Evolutionary conservation across 1,139 yeast species (phyloP), one percentile per base, ranked within the genome.

Genomic region (Hansenula sp.): DNA sequence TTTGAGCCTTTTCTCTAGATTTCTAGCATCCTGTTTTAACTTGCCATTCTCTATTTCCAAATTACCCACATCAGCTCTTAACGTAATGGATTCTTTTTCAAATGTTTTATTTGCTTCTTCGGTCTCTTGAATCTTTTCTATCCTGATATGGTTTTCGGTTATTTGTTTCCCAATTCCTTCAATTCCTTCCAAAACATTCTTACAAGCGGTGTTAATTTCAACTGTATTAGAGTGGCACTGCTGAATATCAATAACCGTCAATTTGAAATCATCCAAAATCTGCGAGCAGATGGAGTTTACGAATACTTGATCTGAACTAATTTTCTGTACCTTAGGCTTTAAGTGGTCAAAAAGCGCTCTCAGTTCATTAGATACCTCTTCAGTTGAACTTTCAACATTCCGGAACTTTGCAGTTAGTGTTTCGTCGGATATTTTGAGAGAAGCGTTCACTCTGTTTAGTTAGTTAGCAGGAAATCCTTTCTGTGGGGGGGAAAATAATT

Each of bases 301-400:
- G 18, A 28, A 28, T 2, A 27, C 25, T n/a, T 36, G 38, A 18
- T 36, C 38, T 2, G 17, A 3, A 8, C 7, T 19, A 4, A 36
- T 5, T 11, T 36, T 36, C 3, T 41, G 34, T 10, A 33, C 6
- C n/a, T 45, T 38, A 1, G 31, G 28, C 16, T 40, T 45, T 24
- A 44, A 28, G 2, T 34, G 34, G 3, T 36, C 28, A 6, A 36
- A 19, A 5, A 15, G 10, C 7, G 11, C 11, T 16, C 15, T 4
- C 10, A 16, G 15, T 11, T 4, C 12, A 13, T 4, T 11, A 8
- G 27, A 7, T 6, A 4, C 2, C 16, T 16, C 33, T 3, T 11
- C 10, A 11, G 16, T 10, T 18, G 35, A 3, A 7, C 13, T 13
- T 19, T 33, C 11, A 5, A 8, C 10, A 31, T 7, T n/a, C 15